Conservation (phyloP, 768 basidiomycete species). For the Leccinum ochraceum region DNA sequence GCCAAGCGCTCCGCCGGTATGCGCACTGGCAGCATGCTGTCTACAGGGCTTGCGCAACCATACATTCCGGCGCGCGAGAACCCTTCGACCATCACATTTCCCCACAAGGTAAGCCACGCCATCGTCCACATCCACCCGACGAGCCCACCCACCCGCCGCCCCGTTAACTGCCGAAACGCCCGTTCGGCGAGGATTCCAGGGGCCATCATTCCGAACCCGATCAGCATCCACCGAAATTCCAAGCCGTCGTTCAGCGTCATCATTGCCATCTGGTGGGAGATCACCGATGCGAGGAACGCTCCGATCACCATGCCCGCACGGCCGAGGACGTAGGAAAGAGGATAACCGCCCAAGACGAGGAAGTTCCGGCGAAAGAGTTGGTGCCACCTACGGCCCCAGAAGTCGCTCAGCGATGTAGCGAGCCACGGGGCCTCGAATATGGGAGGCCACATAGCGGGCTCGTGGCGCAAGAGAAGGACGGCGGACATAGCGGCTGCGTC, state of each 20-base stretch:
- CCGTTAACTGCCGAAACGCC: conserved; percentile 22
- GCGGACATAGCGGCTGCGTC: conserved; percentile 24
- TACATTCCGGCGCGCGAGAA: conserved; percentile 16
- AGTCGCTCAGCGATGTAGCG: conserved; percentile 37
- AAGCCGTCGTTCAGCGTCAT: conserved; percentile 50
- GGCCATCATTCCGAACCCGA: conserved; percentile 58
- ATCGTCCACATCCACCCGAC: conserved; percentile 39
- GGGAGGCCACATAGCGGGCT: conserved; percentile 36
- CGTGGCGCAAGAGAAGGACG: conserved; percentile 31
- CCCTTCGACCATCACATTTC: conserved; percentile 25
- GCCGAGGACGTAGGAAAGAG: conserved; percentile 42
- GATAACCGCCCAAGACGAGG: conserved; percentile 33
- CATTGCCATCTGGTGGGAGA: conserved; percentile 53
- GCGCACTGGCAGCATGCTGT: conserved; percentile 9
- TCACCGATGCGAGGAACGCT: conserved; percentile 55
- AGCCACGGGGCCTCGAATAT: conserved; percentile 35
- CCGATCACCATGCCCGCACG: conserved; percentile 51
- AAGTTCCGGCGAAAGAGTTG: conserved; percentile 34
- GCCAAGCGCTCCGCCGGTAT: conserved; percentile 13
- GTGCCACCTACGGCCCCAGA: conserved; percentile 44
- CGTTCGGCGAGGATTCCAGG: conserved; percentile 50
- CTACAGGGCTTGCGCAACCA: conserved; percentile 8
- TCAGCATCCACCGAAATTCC: conserved; percentile 42
- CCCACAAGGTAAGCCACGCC: conserved; percentile 28
- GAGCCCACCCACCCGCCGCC: conserved; percentile 31